Evolutionary conservation across 129 eudicot species (phyloP), one percentile per base, ranked within the genome.

Genomic region (Flaveria bidentis): DNA sequence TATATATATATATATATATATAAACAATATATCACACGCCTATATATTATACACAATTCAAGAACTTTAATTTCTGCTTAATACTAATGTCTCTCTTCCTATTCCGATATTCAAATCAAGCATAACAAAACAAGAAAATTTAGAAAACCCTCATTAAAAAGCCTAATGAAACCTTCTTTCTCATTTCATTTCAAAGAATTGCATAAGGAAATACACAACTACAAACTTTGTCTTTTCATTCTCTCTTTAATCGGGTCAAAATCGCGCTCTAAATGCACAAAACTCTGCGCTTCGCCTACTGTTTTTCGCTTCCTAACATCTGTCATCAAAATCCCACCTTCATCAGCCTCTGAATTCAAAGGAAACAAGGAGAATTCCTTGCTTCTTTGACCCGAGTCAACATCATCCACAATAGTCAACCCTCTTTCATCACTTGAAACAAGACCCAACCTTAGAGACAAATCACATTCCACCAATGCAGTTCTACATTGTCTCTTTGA

Each of bases 371-470:
- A 73, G 22, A 88, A 78, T 60, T 90, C 96, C 78, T 78, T 86
- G 62, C 84, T 80, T 74, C 63, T 71, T 13, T 69, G 46, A 69
- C 74, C 25, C 28, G 74, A 73, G 80, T 84, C 85, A 69, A 64
- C 76, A 71, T 49, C 78, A 55, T 71, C 82, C 11, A 56, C 86
- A 69, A 57, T 13, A 67, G 80, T 68, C 61, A 65, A 58, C 71
- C 60, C 81, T 67, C 82, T 79, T 36, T 51, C 89, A 70, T 55
- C 49, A 65, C 81, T 69, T 3, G 86, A 78, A 69, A 58, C 74
- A 30, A 76, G 77, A 62, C 98, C 98, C 95, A 93, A 84, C 71
- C 98, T 80, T 74, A 93, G 82, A 46, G 98, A 93, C 81, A 90
- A 82, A 67, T 93, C 98, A 76, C 89, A 93, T 6, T 77, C 88